These are phyloP conservation scores for Adenanthera pavonina DNA, from an alignment of 306 rosid genomes.

Conservation along the genomic window DNA sequence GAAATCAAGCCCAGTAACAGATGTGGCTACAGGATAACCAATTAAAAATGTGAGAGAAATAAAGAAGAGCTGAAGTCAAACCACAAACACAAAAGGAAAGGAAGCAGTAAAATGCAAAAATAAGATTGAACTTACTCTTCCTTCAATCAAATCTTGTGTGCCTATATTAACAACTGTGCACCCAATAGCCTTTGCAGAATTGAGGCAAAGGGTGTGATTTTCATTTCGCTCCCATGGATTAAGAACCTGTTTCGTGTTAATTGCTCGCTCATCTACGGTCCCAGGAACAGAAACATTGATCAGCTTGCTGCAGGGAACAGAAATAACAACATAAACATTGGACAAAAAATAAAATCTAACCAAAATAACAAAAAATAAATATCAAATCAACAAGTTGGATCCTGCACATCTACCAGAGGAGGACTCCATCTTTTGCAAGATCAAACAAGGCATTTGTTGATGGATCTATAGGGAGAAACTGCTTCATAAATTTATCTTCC, in stretches of 20 bases:
- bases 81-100: constrained; percentile 23
- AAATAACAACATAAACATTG: constrained; percentile 41
- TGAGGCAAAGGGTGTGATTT: constrained; percentile 95
- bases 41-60: constrained; percentile 18
- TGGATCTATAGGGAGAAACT: constrained; percentile 90
- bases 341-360: constrained; percentile 11
- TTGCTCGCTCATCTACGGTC: constrained; percentile 98
- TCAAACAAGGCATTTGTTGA: constrained; percentile 79
- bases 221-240: constrained; percentile 99
- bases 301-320: constrained; percentile 77
- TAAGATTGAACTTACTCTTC: constrained; percentile 73
- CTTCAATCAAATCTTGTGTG: constrained; percentile 92
- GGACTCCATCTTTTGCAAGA: constrained; percentile 93
- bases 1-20: constrained; percentile 94
- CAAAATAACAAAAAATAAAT: neutral
- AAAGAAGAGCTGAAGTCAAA: constrained; percentile 25
- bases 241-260: constrained; percentile 83
- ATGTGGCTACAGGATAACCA: constrained; percentile 72
- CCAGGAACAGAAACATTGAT: constrained; percentile 98
- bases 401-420: constrained; percentile 75
- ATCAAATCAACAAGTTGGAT: constrained; percentile 33
- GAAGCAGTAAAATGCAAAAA: constrained; percentile 15
- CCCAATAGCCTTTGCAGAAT: constrained; percentile 98
- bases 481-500: constrained; percentile 80
- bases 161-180: constrained; percentile 99